Percentiles rank a stretch among this genome's conserved stretches.
phyloP scores from a whole-genome alignment of 73 alveolate species.

The Paramecium sonneborni region DNA sequence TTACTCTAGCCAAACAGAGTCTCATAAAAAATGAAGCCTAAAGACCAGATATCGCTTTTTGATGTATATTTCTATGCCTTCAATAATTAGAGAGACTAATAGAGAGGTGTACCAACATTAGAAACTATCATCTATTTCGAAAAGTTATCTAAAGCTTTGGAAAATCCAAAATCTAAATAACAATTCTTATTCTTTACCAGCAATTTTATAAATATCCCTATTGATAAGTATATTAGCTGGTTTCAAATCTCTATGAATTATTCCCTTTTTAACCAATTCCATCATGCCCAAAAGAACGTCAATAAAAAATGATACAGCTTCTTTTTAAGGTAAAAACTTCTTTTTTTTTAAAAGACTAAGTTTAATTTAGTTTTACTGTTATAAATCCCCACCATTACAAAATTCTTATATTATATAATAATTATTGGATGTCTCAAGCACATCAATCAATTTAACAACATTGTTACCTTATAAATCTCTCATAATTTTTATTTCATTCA shows the following conservation, averaged over 20 bases:
- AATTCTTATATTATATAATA: slow-evolving; percentile 67
- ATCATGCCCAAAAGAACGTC: slow-evolving; percentile 61
- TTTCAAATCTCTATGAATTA: slow-evolving; percentile 68
- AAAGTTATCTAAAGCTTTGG: slow-evolving; percentile 58
- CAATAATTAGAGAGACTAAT: slow-evolving; percentile 54
- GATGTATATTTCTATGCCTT: slow-evolving; percentile 60
- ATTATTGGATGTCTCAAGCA: slow-evolving; percentile 68
- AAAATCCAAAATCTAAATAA: slow-evolving; percentile 58
- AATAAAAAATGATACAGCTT: slow-evolving; percentile 14
- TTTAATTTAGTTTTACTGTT: not conserved
- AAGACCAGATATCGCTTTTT: slow-evolving; percentile 66
- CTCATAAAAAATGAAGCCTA: slow-evolving; percentile 65
- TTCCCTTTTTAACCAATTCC: slow-evolving; percentile 66
- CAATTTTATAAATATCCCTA: slow-evolving; percentile 50
- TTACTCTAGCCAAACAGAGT: slow-evolving; percentile 51
- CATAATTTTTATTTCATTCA: slow-evolving; percentile 71
- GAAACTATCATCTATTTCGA: slow-evolving; percentile 51
- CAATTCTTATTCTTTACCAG: not conserved
- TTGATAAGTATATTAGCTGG: slow-evolving; percentile 65
- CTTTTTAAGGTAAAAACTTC: slow-evolving; percentile 35
- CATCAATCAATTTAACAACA: slow-evolving; percentile 69
- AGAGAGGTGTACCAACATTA: slow-evolving; percentile 64
- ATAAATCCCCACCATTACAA: slow-evolving; percentile 75
- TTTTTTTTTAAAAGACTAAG: slow-evolving; percentile 39
- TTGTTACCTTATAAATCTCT: slow-evolving; percentile 58